Evolutionary conservation across 306 rosid genomes (phyloP), one percentile per base, ranked within the genome.

Genomic region (Vigna mungo): DNA sequence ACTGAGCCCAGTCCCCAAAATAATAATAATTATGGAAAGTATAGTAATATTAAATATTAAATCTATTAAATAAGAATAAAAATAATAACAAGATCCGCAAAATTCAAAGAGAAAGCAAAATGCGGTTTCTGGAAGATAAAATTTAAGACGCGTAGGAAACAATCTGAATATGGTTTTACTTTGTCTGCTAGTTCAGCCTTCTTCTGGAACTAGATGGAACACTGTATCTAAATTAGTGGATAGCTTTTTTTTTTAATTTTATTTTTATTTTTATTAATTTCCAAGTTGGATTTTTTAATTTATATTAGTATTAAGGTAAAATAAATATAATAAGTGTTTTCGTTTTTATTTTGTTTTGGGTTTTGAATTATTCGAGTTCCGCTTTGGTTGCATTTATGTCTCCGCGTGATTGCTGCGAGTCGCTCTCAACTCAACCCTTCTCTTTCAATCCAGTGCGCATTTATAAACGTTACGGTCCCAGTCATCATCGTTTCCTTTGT

Each of bases 401-500:
- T 66, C 37, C 16, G 85, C 77, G 72, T 81, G 79, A 81, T 86
- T 74, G 83, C 47, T 44, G 83, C 69, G 32, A 18, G 89, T 86
- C 87, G 79, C 83, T 83, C 80, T 84, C 90, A 12, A n/a, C 80
- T 84, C 90, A 12, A 14, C 66, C 77, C 72, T 21, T 62, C 80
- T 55, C 66, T 5, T 58, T 39, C 69, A 3, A 37, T 36, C 17
- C 64, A 71, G 52, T 64, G 78, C 7, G 70, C 75, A 80, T 76
- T 89, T 88, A 89, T 86, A 88, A 89, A 90, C 74, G 84, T 81
- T 89, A 61, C 84, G 86, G 92, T 82, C 83, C 83, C 77, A 72
- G 58, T 49, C 6, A 51, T 58, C 44, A 44, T 73, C 21, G 37
- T n/a, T 18, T 0, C 0, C n/a, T 3, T 16, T 53, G 0, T 8